Evolutionary conservation across 345 rosid species (phyloP), one percentile per base, ranked within the genome.

Genomic region (Euphorbia peplus): DNA sequence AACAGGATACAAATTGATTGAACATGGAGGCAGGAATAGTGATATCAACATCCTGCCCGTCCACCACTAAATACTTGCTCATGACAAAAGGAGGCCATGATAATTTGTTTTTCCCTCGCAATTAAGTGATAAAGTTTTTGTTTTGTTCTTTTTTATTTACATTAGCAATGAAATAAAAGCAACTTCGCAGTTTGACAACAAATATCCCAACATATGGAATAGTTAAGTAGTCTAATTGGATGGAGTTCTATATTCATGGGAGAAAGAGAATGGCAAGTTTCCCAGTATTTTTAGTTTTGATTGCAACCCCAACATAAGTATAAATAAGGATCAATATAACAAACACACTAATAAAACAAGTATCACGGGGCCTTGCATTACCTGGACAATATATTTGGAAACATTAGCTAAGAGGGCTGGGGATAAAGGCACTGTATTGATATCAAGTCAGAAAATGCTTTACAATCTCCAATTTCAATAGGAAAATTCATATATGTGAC

Each of bases 401-500:
- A 57, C 26, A 44, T 46, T 5, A 3, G 14, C 55, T 18, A 57
- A 11, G 28, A 32, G 14, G 28, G 15, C 5, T 2, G 7, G 16
- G 29, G 52, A 1, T 11, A 4, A 25, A 37, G 25, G 14, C 19
- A 24, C 16, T 24, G 11, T 5, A 72, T 63, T 63, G 39, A 72
- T 9, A 39, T 39, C 47, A 71, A 12, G 22, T 56, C 41, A 28
- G 56, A 50, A 15, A 14, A 60, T 58, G 46, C 10, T 44, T 52
- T 30, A 47, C 63, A 22, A 28, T 48, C 30, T 56, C 37, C 51
- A 48, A 57, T 50, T 63, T 58, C 42, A 48, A 44, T 58, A 30
- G 48, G 37, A 19, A 11, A 48, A 66, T 63, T 44, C 22, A 68
- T 30, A 64, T 25, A 16, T 65, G 46, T 71, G 58, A 74, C 42